phyloP scores from a whole-genome alignment of 202 grass and related monocot species.

The Panicum virgatum region DNA sequence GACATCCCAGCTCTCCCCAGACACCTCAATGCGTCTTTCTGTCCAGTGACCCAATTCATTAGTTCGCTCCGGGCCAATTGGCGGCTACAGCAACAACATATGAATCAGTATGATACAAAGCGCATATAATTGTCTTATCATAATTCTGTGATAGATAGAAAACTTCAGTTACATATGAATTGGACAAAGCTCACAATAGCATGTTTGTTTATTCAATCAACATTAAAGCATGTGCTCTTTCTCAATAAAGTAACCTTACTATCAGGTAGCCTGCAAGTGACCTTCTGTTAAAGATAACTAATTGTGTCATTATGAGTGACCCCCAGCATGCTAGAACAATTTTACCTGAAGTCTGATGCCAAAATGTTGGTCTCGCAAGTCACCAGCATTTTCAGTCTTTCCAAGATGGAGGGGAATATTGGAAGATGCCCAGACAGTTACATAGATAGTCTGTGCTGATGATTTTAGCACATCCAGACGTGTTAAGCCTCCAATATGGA shows the following conservation, averaged over 20 bases:
- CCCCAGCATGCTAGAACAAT: neutral
- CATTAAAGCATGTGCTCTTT: neutral
- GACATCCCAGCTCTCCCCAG: slow-evolving; percentile 76
- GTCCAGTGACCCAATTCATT: slow-evolving; percentile 70
- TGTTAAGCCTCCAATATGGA: slow-evolving; percentile 79
- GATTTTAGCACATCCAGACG: slow-evolving; percentile 76
- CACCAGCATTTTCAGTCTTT: slow-evolving; percentile 78
- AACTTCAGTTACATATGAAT: slow-evolving; percentile 5
- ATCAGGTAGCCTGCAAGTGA: neutral
- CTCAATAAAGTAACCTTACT: neutral
- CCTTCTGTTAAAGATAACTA: slow-evolving; percentile 4
- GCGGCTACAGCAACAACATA: slow-evolving; percentile 57
- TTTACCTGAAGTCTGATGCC: slow-evolving; percentile 79
- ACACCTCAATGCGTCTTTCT: slow-evolving; percentile 54
- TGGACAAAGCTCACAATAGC: neutral
- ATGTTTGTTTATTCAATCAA: slow-evolving; percentile 27
- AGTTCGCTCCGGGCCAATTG: slow-evolving; percentile 54
- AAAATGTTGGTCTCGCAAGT: slow-evolving; percentile 73
- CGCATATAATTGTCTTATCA: neutral
- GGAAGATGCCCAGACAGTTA: slow-evolving; percentile 83
- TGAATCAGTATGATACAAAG: slow-evolving; percentile 35
- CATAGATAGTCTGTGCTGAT: slow-evolving; percentile 80
- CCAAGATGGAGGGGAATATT: slow-evolving; percentile 85
- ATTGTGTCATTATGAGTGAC: neutral
- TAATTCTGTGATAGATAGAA: too few relatives aligned